Evolutionary conservation across 768 basidiomycete genomes (phyloP), one percentile per base, ranked within the genome.

Genomic region (Leccinum variicolor): DNA sequence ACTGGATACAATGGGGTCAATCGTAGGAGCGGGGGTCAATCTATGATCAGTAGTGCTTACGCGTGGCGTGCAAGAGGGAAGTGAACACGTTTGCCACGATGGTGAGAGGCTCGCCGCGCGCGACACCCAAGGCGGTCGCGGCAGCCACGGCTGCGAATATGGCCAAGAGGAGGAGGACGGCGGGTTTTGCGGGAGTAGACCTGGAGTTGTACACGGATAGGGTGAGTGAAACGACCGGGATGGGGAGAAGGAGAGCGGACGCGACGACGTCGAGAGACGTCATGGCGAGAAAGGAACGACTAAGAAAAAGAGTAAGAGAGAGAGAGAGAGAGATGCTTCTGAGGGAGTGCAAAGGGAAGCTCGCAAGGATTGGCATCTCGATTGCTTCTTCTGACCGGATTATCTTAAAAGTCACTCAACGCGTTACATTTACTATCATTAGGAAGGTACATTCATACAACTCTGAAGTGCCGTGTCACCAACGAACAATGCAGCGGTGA

Each of bases 221-320:
- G 39, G 33, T 49, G 7, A 65, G 54, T 2, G 70, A 65, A 29
- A 72, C 6, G 53, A 67, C 25, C 3, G 68, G 55, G 19, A 70
- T 43, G 59, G 60, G 47, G 53, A 72, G 62, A 54, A 69, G 64
- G 47, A 72, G 68, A 54, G 62, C 61, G n/a, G 68, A 31, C 8
- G 58, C 56, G 56, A 74, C 55, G 60, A 66, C 62, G 62, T 60
- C 66, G 26, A 45, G 57, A 39, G 69, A 61, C 62, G 68, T 50
- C 68, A 70, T 69, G 49, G 52, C 56, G 50, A 21, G 54, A 56
- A 66, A 57, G 29, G 62, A 67, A 43, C 39, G 66, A 61, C 64
- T 41, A 54, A 61, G 46, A 58, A 60, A 61, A 3, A 46, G 65
- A 15, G n/a, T 25, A 45, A 29, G 26, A 53, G 29, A 57, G 58